A percentile compares a stretch with the other conserved stretches of the same genome.
These are phyloP conservation scores for Phycomyces nitens DNA, from an alignment of 192 early-diverging fungal genomes.

Conservation along the genomic window DNA sequence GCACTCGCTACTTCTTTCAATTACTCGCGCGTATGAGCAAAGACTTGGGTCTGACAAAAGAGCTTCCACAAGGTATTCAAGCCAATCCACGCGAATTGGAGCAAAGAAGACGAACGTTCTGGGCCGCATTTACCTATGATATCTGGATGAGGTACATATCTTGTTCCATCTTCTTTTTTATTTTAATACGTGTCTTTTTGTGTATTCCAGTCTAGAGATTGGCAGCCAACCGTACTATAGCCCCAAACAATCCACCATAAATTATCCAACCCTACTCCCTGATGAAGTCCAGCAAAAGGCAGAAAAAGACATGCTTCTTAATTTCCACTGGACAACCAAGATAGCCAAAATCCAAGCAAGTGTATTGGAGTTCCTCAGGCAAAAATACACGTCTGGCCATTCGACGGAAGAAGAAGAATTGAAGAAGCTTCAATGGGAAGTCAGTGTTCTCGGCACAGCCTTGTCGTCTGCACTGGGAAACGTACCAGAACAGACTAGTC, in stretches of 20 bases:
- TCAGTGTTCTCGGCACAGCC: background rate
- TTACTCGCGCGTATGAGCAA: conserved; percentile 12
- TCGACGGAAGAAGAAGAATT: background rate
- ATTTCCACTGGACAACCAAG: conserved; percentile 24
- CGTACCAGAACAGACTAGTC: background rate
- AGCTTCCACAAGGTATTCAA: background rate
- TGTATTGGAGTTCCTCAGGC: conserved; percentile 15
- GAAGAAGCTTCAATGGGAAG: background rate
- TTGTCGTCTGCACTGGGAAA: background rate
- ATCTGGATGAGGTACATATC: conserved; percentile 17
- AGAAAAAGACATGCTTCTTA: background rate
- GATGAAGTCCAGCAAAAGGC: conserved; percentile 1
- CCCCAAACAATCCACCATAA: background rate
- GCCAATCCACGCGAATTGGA: conserved; percentile 2
- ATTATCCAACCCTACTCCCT: background rate
- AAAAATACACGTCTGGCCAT: conserved; percentile 8
- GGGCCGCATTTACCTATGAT: conserved; percentile 19
- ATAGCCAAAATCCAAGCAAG: conserved; percentile 15
- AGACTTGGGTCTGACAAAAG: conserved; percentile 4
- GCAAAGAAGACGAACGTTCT: conserved; percentile 15
- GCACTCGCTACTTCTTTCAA: conserved; percentile 44
- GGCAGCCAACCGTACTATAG: conserved; percentile 4
- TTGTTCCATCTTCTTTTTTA: background rate
- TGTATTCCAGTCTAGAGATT: conserved; percentile 7
- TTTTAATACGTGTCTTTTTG: background rate